Conservation (phyloP, 768 basidiomycete species). For the Trametes cubensis region DNA sequence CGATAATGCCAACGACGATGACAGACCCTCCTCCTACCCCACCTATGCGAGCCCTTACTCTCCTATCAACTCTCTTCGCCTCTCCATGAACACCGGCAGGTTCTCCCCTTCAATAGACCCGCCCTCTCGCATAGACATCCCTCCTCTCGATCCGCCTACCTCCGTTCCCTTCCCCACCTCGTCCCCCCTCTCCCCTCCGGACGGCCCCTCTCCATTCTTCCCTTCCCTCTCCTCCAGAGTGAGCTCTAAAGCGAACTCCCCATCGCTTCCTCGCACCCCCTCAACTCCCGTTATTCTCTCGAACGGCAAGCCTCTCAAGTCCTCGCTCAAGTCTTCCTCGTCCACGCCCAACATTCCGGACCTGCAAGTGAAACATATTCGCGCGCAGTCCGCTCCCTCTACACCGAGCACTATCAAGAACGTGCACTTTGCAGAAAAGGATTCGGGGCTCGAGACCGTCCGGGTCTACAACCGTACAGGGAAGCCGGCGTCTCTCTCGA, state of each 20-base stretch:
- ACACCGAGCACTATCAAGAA: conserved; percentile 69
- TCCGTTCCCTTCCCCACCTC: conserved; percentile 49
- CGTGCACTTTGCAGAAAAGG: conserved; percentile 79
- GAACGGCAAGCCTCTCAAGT: conserved; percentile 86
- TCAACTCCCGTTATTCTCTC: conserved; percentile 53
- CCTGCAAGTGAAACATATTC: conserved; percentile 40
- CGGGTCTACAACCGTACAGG: conserved; percentile 67
- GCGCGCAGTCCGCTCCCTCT: conserved; percentile 60
- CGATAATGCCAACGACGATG: conserved; percentile 33
- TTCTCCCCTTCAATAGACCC: conserved; percentile 29
- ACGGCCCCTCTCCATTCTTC: conserved; percentile 27
- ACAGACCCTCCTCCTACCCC: conserved; percentile 25
- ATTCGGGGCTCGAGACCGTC: conserved; percentile 62
- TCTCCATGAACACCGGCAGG: conserved; percentile 29
- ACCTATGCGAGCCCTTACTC: conserved; percentile 21
- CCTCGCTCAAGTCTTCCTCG: conserved; percentile 72
- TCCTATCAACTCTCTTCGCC: conserved; percentile 32
- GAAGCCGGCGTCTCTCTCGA: conserved; percentile 65
- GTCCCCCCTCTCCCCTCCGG: conserved; percentile 32
- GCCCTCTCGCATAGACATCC: conserved; percentile 28
- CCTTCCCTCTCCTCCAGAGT: conserved; percentile 27
- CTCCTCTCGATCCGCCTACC: conserved; percentile 21
- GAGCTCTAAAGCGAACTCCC: conserved; percentile 9
- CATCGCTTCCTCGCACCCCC: conserved; percentile 37
- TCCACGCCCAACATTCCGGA: conserved; percentile 52